Conservation (phyloP, 768 basidiomycete genomes). For the Boletus coccyginus region DNA sequence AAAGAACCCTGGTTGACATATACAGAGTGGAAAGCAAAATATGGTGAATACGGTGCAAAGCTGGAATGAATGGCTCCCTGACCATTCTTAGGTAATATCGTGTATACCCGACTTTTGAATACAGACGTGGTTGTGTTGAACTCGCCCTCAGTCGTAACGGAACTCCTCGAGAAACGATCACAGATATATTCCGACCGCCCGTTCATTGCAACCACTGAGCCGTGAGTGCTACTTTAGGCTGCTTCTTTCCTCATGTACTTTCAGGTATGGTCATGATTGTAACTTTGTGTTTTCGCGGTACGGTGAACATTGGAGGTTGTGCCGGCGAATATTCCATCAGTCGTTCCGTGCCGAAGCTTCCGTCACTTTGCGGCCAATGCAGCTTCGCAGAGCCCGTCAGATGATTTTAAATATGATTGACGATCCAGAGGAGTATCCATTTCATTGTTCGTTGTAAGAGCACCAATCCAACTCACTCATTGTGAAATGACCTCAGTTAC, state of each 20-base stretch:
- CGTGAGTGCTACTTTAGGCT: neutral
- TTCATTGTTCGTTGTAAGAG: conserved; percentile 6
- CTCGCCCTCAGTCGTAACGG: neutral
- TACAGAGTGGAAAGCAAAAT: neutral
- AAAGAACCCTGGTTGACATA: conserved; percentile 1
- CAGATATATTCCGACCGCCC: conserved; percentile 15
- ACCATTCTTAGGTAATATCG: conserved; percentile 1
- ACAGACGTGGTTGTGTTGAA: conserved; percentile 6
- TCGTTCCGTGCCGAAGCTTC: conserved; percentile 10
- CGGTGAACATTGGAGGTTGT: conserved; percentile 4
- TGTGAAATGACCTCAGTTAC: neutral
- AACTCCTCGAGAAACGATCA: conserved; percentile 12
- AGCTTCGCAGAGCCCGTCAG: conserved; percentile 11
- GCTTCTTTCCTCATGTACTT: neutral
- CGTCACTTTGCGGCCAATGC: conserved; percentile 12
- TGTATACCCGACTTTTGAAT: conserved; percentile 5
- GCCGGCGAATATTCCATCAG: conserved; percentile 19
- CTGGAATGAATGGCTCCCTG: neutral
- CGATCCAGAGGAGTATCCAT: neutral
- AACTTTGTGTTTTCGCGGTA: neutral
- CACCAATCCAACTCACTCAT: neutral
- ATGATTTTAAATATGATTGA: conserved; percentile 12
- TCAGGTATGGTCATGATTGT: conserved; percentile 5
- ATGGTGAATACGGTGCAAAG: neutral
- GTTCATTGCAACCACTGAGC: neutral